Percentiles rank a stretch among this genome's conserved stretches.
Evolutionary conservation across 441 rosid genomes (phyloP).

Genomic region (Euphorbia schlechtendalii): DNA sequence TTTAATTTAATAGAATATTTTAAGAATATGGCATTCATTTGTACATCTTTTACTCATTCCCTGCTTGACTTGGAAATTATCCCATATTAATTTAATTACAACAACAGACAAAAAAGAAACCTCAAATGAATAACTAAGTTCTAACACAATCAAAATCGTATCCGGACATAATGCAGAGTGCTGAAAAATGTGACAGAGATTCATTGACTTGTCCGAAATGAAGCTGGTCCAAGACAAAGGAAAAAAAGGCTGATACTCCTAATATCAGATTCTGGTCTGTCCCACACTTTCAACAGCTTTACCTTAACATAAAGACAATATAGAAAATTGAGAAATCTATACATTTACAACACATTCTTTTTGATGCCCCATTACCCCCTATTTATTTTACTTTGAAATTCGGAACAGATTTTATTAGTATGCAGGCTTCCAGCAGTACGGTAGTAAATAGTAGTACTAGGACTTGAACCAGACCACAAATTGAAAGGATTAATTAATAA

Average conservation of each 20-base stretch:
- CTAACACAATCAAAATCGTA: too few species aligned
- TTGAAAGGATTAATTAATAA: too few species aligned
- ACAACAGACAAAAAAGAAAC: too few species aligned
- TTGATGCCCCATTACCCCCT: background rate
- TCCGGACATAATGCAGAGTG: background rate
- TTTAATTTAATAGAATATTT: too few species aligned
- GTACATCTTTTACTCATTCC: background rate
- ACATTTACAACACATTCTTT: constrained; percentile 12
- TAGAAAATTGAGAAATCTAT: background rate
- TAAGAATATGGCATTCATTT: too few species aligned
- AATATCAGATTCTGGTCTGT: constrained; percentile 9
- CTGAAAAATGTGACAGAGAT: background rate
- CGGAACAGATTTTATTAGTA: too few species aligned
- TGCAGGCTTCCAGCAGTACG: background rate
- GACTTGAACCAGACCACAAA: constrained; percentile 9
- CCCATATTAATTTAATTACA: background rate
- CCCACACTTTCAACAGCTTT: constrained; percentile 21
- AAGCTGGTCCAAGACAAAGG: constrained; percentile 20
- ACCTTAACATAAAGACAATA: constrained; percentile 11
- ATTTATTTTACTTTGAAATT: background rate
- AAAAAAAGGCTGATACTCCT: constrained; percentile 25
- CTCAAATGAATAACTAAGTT: too few species aligned
- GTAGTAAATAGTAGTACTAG: background rate
- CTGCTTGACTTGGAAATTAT: background rate
- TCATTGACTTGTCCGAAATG: constrained; percentile 32